Base-by-base conservation (phyloP, 169 alveolate genomes). In the Plasmodium vivax region DNA sequence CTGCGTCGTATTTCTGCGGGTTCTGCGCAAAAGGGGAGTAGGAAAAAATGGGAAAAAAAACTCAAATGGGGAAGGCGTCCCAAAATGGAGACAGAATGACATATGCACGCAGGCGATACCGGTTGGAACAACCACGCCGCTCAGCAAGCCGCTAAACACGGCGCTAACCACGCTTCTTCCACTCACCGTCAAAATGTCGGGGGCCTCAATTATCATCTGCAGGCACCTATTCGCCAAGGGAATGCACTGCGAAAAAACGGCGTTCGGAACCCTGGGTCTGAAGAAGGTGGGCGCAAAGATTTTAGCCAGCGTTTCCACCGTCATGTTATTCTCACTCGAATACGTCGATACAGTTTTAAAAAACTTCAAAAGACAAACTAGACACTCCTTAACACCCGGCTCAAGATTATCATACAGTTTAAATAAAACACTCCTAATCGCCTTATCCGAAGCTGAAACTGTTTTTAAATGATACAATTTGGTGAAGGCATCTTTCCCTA, bases 401-500 rank as follows among this genome's bases (percentile, higher is more conserved):
- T 75, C 23, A n/a, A 87, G 62, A 27, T 87, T 74, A 8, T 87
- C n/a, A 87, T 87, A 87, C 68, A 87, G 30, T 87, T 87, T 87
- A 41, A 38, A 56, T 27, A 87, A 38, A 54, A 47, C 82, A n/a
- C 36, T 73, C 77, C 80, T 87, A 34, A 87, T 87, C 8, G 81
- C 45, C 81, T 87, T 87, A 51, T 75, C 62, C 27, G 93, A 87
- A 34, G 93, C 93, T 54, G 93, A 87, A 16, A 79, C 81, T 8
- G 54, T 87, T 77, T 87, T 87, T 87, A 87, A 77, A 87, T 87
- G 85, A 45, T 87, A 77, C 82, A 87, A 54, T 27, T 74, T 75
- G 2, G 84, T 56, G 68, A 87, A 87, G 43, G 93, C 93, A 47
- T 87, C 93, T 75, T 77, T 87, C 0, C 98, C 98, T 58, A 96